phyloP scores from a whole-genome alignment of 2,329 filamentous ascomycete genomes.

The Neopestalotiopsis sp. region DNA sequence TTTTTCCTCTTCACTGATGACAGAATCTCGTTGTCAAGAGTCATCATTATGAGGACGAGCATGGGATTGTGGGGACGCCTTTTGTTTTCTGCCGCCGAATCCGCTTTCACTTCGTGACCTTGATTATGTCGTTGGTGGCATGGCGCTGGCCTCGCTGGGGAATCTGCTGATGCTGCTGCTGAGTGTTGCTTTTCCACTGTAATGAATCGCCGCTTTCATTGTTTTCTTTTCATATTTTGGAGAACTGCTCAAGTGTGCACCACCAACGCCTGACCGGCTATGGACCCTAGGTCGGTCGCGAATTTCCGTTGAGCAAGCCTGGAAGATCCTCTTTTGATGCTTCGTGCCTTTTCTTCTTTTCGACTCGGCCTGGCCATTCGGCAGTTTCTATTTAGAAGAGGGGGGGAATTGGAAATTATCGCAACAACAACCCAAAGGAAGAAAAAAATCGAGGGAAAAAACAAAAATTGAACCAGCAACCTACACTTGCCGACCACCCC shows the following conservation, averaged over 20 bases:
- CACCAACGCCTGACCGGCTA: not conserved
- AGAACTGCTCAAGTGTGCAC: not conserved
- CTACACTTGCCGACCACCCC: conserved; percentile 4
- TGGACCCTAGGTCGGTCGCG: not conserved
- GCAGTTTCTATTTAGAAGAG: not conserved
- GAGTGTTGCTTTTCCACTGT: not conserved
- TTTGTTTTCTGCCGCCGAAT: conserved; percentile 1
- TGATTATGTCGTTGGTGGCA: not conserved
- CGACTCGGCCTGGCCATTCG: not conserved
- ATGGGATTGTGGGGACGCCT: not conserved
- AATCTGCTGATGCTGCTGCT: not conserved
- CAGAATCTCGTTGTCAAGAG: not conserved
- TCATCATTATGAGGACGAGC: not conserved
- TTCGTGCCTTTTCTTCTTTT: not conserved
- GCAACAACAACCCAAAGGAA: not conserved
- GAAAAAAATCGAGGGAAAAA: not conserved
- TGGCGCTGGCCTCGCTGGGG: not conserved
- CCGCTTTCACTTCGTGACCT: not conserved
- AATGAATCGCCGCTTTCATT: not conserved
- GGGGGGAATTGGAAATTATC: not conserved
- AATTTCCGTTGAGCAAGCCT: not conserved
- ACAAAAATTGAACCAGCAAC: not conserved
- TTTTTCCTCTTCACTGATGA: not conserved
- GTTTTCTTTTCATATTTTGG: not conserved
- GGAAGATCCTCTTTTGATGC: not conserved